Evolutionary conservation across 768 basidiomycete genomes (phyloP).

Genomic region (Lactifluus subvellereus): DNA sequence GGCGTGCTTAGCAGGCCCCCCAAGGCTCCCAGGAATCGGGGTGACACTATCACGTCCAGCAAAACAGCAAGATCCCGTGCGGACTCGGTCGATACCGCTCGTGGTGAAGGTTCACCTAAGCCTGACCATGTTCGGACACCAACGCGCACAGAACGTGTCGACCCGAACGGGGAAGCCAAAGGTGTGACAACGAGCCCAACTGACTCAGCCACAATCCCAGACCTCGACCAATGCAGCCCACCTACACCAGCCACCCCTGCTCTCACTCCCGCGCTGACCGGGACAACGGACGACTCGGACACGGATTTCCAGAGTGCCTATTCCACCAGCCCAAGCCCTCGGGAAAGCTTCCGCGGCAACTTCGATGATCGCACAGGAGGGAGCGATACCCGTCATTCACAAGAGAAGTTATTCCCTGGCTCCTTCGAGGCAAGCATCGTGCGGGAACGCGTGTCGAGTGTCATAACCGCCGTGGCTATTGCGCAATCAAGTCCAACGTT

Average conservation of each 20-base stretch:
- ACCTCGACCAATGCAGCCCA: not conserved
- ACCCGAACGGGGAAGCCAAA: not conserved
- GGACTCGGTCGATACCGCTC: slow-evolving; percentile 32
- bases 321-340: slow-evolving; percentile 54
- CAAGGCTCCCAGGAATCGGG: slow-evolving; percentile 32
- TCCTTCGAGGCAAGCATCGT: slow-evolving; percentile 33
- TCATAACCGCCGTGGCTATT: slow-evolving; percentile 43
- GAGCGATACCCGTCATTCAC: slow-evolving; percentile 23
- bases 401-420: slow-evolving; percentile 28
- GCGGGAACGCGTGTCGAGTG: slow-evolving; percentile 53
- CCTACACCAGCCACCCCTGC: slow-evolving; percentile 24
- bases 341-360: slow-evolving; percentile 52
- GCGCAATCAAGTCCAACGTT: slow-evolving; percentile 35
- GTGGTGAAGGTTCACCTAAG: slow-evolving; percentile 23
- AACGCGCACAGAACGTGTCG: slow-evolving; percentile 6
- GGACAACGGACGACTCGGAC: slow-evolving; percentile 27
- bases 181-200: not conserved
- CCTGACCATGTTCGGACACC: slow-evolving; percentile 3
- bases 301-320: slow-evolving; percentile 81
- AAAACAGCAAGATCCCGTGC: slow-evolving; percentile 32
- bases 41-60: slow-evolving; percentile 55
- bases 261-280: slow-evolving; percentile 24
- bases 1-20: slow-evolving; percentile 27
- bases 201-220: not conserved
- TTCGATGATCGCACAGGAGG: slow-evolving; percentile 29